Evolutionary conservation across 805 yeast genomes (phyloP), one percentile per base, ranked within the genome.

Genomic region (Metahyphopichia silvanorum): DNA sequence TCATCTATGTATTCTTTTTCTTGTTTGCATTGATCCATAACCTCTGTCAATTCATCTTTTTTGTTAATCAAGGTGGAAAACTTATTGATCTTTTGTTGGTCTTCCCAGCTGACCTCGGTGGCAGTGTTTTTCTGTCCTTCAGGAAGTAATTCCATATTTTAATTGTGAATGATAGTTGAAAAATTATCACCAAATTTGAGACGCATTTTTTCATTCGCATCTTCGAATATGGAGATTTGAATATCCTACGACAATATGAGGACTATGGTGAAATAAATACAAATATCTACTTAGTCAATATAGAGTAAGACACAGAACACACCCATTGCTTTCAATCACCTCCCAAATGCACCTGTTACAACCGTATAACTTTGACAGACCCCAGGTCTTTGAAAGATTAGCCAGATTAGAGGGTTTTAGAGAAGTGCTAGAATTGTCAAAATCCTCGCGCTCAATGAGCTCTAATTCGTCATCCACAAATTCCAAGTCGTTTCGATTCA

Each of bases 1-100:
- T 91, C 98, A 45, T 87, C 96, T 19, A 91, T 63, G 48, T 86
- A 86, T 50, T 88, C 97, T 45, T 87, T 86, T 47, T 87, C 95
- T 39, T 76, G 74, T 44, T 71, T 66, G 39, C 70, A 64, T 34
- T 61, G 60, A 14, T 65, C 60, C 21, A 84, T 63, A 31, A 70
- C 70, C 13, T 60, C 71, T 20, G 71, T 65, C 10, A 79, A 54
- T 13, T 69, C 69, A 43, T 85, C 87, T 44, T 82, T 79, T 39
- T 81, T 77, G 43, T 79, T 68, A 38, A 88, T 86, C 40, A 88
- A 68, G 28, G 88, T 83, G 11, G 96, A 86, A 53, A 93, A 91
- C 54, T 78, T 78, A 60, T 91, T 93, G 65, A 91, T 91, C 52
- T 77, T 77, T 53, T 84, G 80, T 63, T 91, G 98, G 55, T 91